Percentiles rank a stretch among this genome's conserved stretches.
These are phyloP conservation scores for Coemansia sp. DNA, from an alignment of 192 early-diverging fungal genomes.

Conservation along the genomic window DNA sequence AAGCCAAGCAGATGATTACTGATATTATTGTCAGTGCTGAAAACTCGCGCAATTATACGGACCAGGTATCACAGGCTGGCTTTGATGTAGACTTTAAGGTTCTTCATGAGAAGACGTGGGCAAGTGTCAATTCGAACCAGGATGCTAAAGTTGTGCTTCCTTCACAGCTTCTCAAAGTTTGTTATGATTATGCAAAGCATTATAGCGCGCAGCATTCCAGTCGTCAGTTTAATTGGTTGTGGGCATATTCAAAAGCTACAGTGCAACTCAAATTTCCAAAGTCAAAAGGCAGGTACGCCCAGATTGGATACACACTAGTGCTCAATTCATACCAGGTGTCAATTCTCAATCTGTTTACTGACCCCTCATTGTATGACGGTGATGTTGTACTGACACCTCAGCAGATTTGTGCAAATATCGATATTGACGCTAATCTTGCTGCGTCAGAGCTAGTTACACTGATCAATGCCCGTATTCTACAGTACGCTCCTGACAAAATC, in stretches of 20 bases:
- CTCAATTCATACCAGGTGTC: constrained; percentile 90
- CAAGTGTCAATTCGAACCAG: not conserved
- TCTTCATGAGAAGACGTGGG: not conserved
- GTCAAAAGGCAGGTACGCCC: constrained; percentile 32
- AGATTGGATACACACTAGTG: constrained; percentile 53
- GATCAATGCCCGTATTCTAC: not conserved
- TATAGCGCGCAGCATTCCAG: not conserved
- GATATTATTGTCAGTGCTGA: not conserved
- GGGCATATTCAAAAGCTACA: constrained; percentile 3
- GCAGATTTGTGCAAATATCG: not conserved
- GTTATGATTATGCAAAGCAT: not conserved
- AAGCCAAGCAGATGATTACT: not conserved
- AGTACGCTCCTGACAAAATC: not conserved
- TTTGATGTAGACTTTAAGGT: not conserved
- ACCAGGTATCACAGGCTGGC: not conserved
- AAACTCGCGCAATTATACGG: not conserved
- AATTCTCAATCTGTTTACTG: constrained; percentile 83
- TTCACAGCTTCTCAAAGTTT: not conserved
- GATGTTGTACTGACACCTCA: not conserved
- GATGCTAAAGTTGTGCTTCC: not conserved
- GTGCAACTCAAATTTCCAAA: constrained; percentile 5
- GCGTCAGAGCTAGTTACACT: not conserved
- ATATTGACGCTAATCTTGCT: not conserved
- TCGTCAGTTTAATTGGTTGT: constrained; percentile 7
- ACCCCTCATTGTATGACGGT: not conserved